Percentiles rank a stretch among this genome's conserved stretches.
These are phyloP conservation scores for Coemansia sp. DNA, from an alignment of 192 early-diverging fungal species.

Conservation along the genomic window DNA sequence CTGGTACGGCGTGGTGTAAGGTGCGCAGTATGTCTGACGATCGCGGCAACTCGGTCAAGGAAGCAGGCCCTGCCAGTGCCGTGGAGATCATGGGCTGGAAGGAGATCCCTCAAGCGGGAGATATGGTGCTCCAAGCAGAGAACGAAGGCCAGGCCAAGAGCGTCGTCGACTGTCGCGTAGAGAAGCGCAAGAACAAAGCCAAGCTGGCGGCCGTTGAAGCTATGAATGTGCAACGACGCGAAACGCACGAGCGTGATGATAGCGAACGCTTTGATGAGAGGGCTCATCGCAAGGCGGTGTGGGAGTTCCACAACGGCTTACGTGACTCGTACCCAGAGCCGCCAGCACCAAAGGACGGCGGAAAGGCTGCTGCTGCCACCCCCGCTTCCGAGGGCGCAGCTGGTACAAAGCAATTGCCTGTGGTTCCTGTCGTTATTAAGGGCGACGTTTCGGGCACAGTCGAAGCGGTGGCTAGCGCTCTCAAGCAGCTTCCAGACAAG, in stretches of 20 bases:
- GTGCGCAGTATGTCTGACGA: conserved; percentile 85
- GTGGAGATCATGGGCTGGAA: conserved; percentile 94
- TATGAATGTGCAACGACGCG: conserved; percentile 75
- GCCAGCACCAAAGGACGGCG: conserved; percentile 8
- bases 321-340: conserved; percentile 56
- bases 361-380: neutral
- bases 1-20: conserved; percentile 85
- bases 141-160: conserved; percentile 65
- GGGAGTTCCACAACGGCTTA: conserved; percentile 67
- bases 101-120: conserved; percentile 87
- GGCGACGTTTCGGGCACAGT: conserved; percentile 91
- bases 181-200: conserved; percentile 61
- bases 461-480: conserved; percentile 79
- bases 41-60: conserved; percentile 64
- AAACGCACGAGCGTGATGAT: conserved; percentile 54
- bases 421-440: conserved; percentile 51
- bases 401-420: neutral
- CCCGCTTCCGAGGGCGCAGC: neutral
- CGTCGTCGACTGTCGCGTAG: conserved; percentile 66
- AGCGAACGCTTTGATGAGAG: conserved; percentile 54
- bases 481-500: conserved; percentile 75
- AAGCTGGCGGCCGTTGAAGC: conserved; percentile 66
- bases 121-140: conserved; percentile 78
- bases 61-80: conserved; percentile 82
- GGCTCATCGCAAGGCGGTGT: conserved; percentile 61